Evolutionary conservation across 73 alveolate species (phyloP).

Genomic region (Uronychia binucleata): DNA sequence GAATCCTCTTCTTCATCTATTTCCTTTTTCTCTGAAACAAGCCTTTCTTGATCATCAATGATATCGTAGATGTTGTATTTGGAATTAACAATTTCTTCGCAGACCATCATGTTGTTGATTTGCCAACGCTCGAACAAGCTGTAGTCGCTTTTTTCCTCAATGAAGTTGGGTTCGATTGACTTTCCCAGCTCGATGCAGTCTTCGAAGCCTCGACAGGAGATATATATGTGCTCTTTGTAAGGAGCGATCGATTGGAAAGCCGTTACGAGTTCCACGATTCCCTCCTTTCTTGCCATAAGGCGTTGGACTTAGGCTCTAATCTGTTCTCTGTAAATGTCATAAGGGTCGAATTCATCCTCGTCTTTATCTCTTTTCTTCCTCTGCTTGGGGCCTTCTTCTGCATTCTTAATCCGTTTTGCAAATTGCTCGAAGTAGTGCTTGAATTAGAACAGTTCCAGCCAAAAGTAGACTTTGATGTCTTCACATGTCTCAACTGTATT

Average conservation of each 20-base stretch:
- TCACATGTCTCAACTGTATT: too few species aligned
- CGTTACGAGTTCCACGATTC: background rate
- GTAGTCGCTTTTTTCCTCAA: background rate
- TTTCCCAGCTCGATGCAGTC: background rate
- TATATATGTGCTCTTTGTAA: too few species aligned
- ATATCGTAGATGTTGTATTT: background rate
- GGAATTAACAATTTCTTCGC: background rate
- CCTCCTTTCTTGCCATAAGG: background rate
- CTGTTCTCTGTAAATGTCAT: background rate
- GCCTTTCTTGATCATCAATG: background rate
- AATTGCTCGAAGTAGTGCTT: too few species aligned
- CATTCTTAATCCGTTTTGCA: too few species aligned
- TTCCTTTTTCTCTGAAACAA: background rate
- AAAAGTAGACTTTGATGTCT: too few species aligned
- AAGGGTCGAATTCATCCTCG: background rate
- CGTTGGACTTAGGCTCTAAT: background rate
- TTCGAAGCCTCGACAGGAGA: background rate
- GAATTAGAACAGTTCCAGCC: too few species aligned
- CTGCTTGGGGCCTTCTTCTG: too few species aligned
- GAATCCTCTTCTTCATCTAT: background rate
- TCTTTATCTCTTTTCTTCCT: too few species aligned
- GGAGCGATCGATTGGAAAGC: too few species aligned
- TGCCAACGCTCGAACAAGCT: background rate
- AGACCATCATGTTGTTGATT: background rate
- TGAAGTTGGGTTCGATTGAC: background rate